These are phyloP conservation scores for Huntiella decipiens DNA, from an alignment of 2,329 filamentous ascomycete species.

Conservation along the genomic window DNA sequence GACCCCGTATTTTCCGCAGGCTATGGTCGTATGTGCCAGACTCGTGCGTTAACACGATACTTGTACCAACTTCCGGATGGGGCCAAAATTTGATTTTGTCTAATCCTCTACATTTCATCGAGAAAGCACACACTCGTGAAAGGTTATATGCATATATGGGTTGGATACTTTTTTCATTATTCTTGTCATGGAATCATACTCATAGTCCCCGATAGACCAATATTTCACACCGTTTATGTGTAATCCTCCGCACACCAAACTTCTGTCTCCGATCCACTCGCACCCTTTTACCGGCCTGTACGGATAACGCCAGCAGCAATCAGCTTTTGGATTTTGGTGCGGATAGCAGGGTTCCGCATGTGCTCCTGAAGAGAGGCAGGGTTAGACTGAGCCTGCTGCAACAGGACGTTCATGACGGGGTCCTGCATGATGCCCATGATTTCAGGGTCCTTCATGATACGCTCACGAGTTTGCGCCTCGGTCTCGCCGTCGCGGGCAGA, in stretches of 20 bases:
- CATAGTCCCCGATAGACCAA: background rate
- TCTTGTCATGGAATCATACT: constrained; percentile 4
- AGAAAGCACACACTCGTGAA: too few species aligned
- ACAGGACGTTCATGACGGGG: constrained; percentile 91
- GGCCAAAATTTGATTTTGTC: background rate
- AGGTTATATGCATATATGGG: background rate
- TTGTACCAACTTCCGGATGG: too few species aligned
- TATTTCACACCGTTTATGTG: background rate
- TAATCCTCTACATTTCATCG: too few species aligned
- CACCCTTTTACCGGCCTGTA: constrained; percentile 32
- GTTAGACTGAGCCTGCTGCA: constrained; percentile 89
- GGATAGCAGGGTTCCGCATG: constrained; percentile 79
- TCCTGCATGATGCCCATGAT: constrained; percentile 87
- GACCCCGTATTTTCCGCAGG: constrained; percentile 9
- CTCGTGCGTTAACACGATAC: background rate
- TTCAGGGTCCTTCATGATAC: constrained; percentile 81
- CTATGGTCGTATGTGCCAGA: constrained; percentile 10
- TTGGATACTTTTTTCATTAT: constrained; percentile 3
- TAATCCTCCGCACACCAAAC: background rate
- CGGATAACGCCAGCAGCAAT: constrained; percentile 84
- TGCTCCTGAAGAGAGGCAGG: constrained; percentile 88
- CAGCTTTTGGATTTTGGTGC: constrained; percentile 82
- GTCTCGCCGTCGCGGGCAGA: constrained; percentile 80
- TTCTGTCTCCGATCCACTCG: background rate
- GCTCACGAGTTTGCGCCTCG: constrained; percentile 84